Conservation (phyloP, 2,329 filamentous ascomycete species). For the Aureobasidium sp. region DNA sequence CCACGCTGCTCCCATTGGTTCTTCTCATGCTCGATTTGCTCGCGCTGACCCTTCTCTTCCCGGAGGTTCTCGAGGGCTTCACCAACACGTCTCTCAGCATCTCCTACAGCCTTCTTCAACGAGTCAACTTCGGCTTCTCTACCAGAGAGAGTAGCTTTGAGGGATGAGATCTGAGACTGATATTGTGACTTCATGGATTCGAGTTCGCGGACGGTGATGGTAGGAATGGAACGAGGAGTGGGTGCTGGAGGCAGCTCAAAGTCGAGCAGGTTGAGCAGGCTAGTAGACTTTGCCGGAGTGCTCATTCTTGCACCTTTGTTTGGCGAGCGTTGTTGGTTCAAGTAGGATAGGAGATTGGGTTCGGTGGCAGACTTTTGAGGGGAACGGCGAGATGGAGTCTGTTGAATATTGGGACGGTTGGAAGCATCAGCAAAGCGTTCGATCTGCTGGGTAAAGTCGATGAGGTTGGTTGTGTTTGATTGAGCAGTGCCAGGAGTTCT, state of each 20-base stretch:
- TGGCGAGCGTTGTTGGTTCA: constrained; percentile 38
- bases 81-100: constrained; percentile 87
- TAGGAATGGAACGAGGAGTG: constrained; percentile 84
- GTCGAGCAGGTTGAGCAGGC: constrained; percentile 67
- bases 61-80: constrained; percentile 77
- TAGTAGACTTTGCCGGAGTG: constrained; percentile 39
- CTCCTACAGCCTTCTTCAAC: constrained; percentile 77
- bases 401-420: constrained; percentile 29
- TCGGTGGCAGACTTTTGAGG: constrained; percentile 46
- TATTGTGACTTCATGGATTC: constrained; percentile 88
- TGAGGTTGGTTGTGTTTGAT: constrained; percentile 65
- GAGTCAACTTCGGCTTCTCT: constrained; percentile 88
- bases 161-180: constrained; percentile 86
- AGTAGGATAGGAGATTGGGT: constrained; percentile 40
- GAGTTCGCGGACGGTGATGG: constrained; percentile 83
- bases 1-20: constrained; percentile 78
- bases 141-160: constrained; percentile 84
- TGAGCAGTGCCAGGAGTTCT: constrained; percentile 35
- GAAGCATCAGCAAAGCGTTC: constrained; percentile 45
- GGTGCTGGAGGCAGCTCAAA: constrained; percentile 92
- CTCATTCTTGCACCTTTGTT: constrained; percentile 26
- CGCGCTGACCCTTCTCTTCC: constrained; percentile 64
- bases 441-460: constrained; percentile 82
- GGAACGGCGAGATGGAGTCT: constrained; percentile 34
- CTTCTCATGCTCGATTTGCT: constrained; percentile 67